phyloP scores from a whole-genome alignment of 1,284 basidiomycete genomes.

The Meripilus lineatus region DNA sequence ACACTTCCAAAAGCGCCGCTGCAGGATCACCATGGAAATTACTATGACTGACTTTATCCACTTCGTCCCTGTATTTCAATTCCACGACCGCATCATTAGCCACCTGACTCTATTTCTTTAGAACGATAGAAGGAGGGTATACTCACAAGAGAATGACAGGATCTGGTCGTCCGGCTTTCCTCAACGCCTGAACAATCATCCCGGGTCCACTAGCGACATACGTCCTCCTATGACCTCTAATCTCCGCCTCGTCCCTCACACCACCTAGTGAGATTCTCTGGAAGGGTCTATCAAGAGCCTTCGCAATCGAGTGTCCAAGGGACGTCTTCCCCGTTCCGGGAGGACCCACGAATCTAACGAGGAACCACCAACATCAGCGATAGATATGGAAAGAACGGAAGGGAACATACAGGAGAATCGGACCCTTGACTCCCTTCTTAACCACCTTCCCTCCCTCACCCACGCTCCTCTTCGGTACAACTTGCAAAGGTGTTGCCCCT shows the following conservation, averaged over 20 bases:
- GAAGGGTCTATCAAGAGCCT: constrained; percentile 80
- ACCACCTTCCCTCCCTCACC: not conserved
- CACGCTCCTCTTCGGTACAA: not conserved
- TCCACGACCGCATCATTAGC: not conserved
- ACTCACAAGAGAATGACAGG: constrained; percentile 75
- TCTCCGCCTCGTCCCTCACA: constrained; percentile 88
- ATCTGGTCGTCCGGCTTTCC: constrained; percentile 81
- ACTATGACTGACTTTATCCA: constrained; percentile 84
- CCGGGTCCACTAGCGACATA: constrained; percentile 88
- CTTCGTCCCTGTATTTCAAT: constrained; percentile 64
- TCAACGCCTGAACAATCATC: constrained; percentile 82
- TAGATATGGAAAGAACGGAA: not conserved
- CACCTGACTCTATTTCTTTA: not conserved
- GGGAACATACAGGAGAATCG: constrained; percentile 68
- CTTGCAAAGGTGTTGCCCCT: not conserved
- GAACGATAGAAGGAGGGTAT: constrained; percentile 16
- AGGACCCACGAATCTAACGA: constrained; percentile 67
- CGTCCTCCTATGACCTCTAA: constrained; percentile 85
- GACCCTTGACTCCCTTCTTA: constrained; percentile 54
- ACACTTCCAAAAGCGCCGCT: constrained; percentile 83
- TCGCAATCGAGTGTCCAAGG: constrained; percentile 82
- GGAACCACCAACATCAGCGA: not conserved
- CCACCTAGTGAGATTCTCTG: constrained; percentile 92
- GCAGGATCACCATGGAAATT: constrained; percentile 89
- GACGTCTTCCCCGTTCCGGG: constrained; percentile 86